Conservation (phyloP, 495 filamentous ascomycete genomes). For the Penicillium desertorum region DNA sequence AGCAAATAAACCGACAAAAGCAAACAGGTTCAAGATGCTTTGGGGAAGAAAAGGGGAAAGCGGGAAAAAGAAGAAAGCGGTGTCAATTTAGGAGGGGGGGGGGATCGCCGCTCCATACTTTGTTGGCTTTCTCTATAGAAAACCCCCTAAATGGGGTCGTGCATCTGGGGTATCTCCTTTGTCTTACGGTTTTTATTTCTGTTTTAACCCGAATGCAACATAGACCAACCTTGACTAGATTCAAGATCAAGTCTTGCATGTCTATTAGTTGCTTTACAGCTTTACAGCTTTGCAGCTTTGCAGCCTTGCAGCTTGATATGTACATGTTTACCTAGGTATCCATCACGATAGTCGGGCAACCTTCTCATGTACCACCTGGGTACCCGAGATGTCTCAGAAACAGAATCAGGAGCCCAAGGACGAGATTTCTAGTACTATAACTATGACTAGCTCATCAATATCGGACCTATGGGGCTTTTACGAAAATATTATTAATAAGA, state of each 20-base stretch:
- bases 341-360: neutral
- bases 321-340: neutral
- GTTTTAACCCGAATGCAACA: neutral
- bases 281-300: neutral
- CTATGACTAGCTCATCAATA: neutral
- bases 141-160: neutral
- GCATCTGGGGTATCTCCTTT: slow-evolving; percentile 5
- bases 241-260: neutral
- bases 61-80: slow-evolving; percentile 33
- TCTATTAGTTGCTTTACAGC: neutral
- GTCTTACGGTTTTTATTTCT: neutral
- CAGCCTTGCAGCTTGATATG: neutral
- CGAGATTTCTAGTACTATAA: neutral
- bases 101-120: slow-evolving; percentile 21
- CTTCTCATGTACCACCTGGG: neutral
- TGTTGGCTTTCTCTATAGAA: neutral
- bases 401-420: neutral
- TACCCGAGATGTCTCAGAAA: neutral
- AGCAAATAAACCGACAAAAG: slow-evolving; percentile 15
- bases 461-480: neutral
- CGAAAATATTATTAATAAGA: neutral
- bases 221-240: neutral
- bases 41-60: slow-evolving; percentile 27
- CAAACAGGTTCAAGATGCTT: slow-evolving; percentile 2
- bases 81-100: slow-evolving; percentile 22